Conservation (phyloP, 164 flowering plant genomes). For the Aristolochia californica region DNA sequence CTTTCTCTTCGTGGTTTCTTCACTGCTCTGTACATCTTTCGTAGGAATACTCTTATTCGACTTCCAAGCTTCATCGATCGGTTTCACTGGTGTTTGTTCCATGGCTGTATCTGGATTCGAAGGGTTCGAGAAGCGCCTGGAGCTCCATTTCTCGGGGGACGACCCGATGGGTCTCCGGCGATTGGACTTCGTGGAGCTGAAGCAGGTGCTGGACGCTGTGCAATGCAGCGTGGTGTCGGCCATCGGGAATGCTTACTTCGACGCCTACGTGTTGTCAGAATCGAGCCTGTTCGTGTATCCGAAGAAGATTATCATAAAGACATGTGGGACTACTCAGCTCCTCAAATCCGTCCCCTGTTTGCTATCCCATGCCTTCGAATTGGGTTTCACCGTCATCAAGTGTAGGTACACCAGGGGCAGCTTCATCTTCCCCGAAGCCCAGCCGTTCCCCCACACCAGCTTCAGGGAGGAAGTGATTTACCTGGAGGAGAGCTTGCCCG, state of each 20-base stretch:
- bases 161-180: constrained; percentile 52
- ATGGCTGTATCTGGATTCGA: constrained; percentile 83
- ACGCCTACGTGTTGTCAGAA: constrained; percentile 87
- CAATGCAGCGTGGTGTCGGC: constrained; percentile 92
- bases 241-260: constrained; percentile 52
- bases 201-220: constrained; percentile 49
- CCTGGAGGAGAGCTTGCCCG: constrained; percentile 45
- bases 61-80: neutral
- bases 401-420: constrained; percentile 80
- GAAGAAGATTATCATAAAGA: constrained; percentile 75
- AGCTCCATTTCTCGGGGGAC: constrained; percentile 70
- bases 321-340: constrained; percentile 93
- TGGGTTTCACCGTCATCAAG: constrained; percentile 34
- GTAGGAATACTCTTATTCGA: neutral
- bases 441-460: constrained; percentile 72
- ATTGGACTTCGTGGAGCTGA: constrained; percentile 33
- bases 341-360: constrained; percentile 70
- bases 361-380: constrained; percentile 29
- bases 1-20: neutral
- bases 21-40: neutral
- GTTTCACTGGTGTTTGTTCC: constrained; percentile 1
- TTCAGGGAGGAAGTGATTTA: constrained; percentile 62
- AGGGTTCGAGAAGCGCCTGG: constrained; percentile 83
- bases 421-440: constrained; percentile 75
- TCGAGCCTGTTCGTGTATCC: constrained; percentile 89